Base-by-base conservation (phyloP, 2,329 filamentous ascomycete species). In the Lachnellula occidentalis region DNA sequence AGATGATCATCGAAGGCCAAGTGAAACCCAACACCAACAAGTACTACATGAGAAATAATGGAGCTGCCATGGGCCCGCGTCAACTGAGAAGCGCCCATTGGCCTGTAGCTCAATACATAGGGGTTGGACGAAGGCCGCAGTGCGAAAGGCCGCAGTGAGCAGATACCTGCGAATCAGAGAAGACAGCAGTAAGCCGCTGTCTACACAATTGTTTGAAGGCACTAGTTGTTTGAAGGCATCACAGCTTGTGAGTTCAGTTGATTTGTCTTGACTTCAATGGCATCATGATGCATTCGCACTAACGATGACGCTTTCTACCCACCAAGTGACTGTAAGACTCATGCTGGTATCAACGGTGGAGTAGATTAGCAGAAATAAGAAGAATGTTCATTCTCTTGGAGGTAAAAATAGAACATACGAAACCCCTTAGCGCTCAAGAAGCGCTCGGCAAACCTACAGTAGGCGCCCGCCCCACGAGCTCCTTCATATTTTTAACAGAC, bases 1-100 rank as follows among this genome's bases (percentile, higher is more conserved):
- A 11, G 8, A 31, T 24, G 24, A 24, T 31, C 27, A 11, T 39
- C 7, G 27, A 34, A 34, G 22, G 15, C 17, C 24, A 50, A 21
- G 45, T 31, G 19, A 17, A 47, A 41, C 9, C 17, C 34, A 31
- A 51, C 48, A 50, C 53, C 48, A 55, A 55, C 53, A 51, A 36
- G 45, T 22, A 34, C 27, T 39, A 39, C n/a, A 17, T 39, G 14
- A 15, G 36, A 8, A 39, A 17, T 39, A 39, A 15, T 3, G 5
- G 36, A 39, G 14, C 14, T 17, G 14, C n/a, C 5, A 14, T 9
- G 15, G 2, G 36, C 5, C 36, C 14, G 36, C 15, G 36, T 6
- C 36, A 39, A 39, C 17, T 15, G 8, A 39, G 5, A 17, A 17
- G 36, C 36, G 7, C 2, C 36, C 14, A 39, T 39, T 39, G 36